Evolutionary conservation across 2,329 filamentous ascomycete genomes (phyloP), one percentile per base, ranked within the genome.

Genomic region (Cercospora sp.): DNA sequence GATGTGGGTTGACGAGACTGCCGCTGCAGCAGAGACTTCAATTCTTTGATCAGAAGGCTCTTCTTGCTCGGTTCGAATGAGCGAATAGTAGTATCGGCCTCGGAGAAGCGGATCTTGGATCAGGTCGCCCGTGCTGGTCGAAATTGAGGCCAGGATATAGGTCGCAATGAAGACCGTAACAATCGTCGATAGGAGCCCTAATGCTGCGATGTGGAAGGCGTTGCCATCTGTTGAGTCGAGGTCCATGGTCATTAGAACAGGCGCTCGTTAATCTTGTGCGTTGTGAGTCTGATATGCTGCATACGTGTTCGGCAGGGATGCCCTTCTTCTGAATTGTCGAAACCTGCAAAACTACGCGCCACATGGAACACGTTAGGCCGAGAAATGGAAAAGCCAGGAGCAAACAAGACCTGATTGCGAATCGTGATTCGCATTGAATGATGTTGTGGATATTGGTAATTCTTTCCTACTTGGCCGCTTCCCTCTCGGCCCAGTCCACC

Each of bases 401-500:
- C 24, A 28, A 59, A 59, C 30, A 21, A 21, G 28, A 24, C 2
- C 6, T 24, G 28, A 30, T 7, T 18, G 28, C 55, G 32, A 7
- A 24, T 37, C 28, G 28, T 37, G n/a, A 37, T 37, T 37, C 32
- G 55, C n/a, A 59, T 59, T 18, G 30, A 32, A 24, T 24, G 5
- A 24, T 37, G 12, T 37, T 37, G 18, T 59, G 32, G 21, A 34
- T 37, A 8, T 1, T 59, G 28, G 21, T 37, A 24, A 2, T 12
- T 34, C 8, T 5, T 21, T 5, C 16, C 30, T 51, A 68, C n/a
- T 58, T 57, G 3, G 30, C 55, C 37, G 57, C 65, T 69, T 71
- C 57, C 43, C 60, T 62, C 51, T 77, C 75, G 21, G 74, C 91
- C 93, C 94, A 98, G 10, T 87, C 87, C 8, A 94, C 89, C 95